Base-by-base conservation (phyloP, 2,329 filamentous ascomycete genomes). In the Aspergillus arachidicola region DNA sequence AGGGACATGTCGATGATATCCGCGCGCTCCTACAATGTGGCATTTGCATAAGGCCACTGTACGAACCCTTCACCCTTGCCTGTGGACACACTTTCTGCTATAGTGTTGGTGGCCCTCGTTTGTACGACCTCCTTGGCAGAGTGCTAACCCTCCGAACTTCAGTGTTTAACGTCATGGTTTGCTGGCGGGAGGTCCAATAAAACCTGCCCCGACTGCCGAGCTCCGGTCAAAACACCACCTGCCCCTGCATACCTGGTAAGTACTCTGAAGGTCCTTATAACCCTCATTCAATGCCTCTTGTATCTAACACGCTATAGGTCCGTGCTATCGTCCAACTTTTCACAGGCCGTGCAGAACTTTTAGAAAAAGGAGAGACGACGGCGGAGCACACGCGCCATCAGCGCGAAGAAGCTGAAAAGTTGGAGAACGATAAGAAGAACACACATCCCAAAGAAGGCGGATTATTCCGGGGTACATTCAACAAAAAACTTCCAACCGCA, bases 31-130 rank as follows among this genome's bases (percentile, higher is more conserved):
- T 89, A 69, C 88, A 87, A 62, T 91, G 89, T 79, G 87, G 88
- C 66, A 88, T 91, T 66, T 91, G 89, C 76, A 85, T 89, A 68
- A 84, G 86, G 60, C 83, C 89, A 56, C 82, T 91, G 57, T 91
- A 90, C 76, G 88, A 91, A 75, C 89, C 89, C 2, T 91, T 87
- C 76, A 89, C 86, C 21, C 82, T 91, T 58, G 82, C 82, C 7
- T 91, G 89, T 70, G 89, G 89, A 4, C 89, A 91, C 74, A 91
- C 89, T 7, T 91, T 90, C 76, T 91, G 89, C 78, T 91, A 91
- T 73, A 86, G 84, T 51, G 85, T 87, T 67, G 75, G 84, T 77
- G 10, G 51, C 45, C 54, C 34, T 57, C 10, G n/a, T 38, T 14
- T 23, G 16, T 28, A 43, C 21, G 32, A 43, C 36, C n/a, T 4